A percentile compares a stretch with the other conserved stretches of the same genome.
These are phyloP conservation scores for Dothiorella sarmentorum DNA, from an alignment of 2,329 filamentous ascomycete species.

Conservation along the genomic window DNA sequence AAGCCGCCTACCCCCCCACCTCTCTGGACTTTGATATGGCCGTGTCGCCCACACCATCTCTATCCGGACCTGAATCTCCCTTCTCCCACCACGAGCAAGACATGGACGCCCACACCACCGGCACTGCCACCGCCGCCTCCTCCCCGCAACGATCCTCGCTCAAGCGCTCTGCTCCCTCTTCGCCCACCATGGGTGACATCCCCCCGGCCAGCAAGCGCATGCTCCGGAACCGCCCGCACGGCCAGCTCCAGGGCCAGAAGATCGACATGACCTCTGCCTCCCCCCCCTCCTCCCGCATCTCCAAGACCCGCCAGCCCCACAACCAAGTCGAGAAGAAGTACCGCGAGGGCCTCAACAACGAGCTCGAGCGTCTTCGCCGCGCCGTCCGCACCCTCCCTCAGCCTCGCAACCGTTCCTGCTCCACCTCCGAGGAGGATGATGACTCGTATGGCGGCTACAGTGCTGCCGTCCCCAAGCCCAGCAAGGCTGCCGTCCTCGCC, in stretches of 20 bases:
- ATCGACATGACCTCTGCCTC: constrained; percentile 1
- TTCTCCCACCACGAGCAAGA: constrained; percentile 26
- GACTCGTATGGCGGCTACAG: constrained; percentile 14
- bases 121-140: constrained; percentile 9
- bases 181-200: constrained; percentile 25
- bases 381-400: constrained; percentile 32
- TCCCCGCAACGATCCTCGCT: constrained; percentile 21
- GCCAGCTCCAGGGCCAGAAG: constrained; percentile 9
- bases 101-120: constrained; percentile 7
- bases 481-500: constrained; percentile 25
- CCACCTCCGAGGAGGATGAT: constrained; percentile 17
- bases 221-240: constrained; percentile 4
- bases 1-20: background rate
- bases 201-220: constrained; percentile 19
- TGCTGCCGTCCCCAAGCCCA: constrained; percentile 16
- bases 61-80: constrained; percentile 31
- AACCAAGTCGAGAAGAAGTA: constrained; percentile 36
- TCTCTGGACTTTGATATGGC: constrained; percentile 20
- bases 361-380: constrained; percentile 30
- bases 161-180: constrained; percentile 31
- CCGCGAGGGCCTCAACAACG: constrained; percentile 31
- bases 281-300: constrained; percentile 15
- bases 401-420: constrained; percentile 25
- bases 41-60: constrained; percentile 32
- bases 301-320: constrained; percentile 29